These are phyloP conservation scores for Reticulascus tulasneorum DNA, from an alignment of 2,329 filamentous ascomycete species.

Conservation along the genomic window DNA sequence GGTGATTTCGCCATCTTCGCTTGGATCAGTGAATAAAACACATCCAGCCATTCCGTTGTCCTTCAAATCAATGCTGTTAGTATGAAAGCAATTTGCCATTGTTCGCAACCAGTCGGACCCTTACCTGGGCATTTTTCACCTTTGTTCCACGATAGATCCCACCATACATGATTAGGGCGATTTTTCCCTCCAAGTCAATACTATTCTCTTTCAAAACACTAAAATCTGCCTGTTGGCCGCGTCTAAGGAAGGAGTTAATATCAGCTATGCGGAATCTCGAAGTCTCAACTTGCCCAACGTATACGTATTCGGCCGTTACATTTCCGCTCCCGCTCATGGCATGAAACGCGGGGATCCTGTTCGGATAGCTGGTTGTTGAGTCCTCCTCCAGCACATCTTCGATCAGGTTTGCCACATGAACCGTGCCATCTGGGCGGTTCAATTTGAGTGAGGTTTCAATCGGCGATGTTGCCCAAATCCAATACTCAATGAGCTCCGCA, in stretches of 20 bases:
- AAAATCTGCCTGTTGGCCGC: slow-evolving; percentile 4
- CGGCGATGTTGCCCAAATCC: slow-evolving; percentile 10
- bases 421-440: slow-evolving; percentile 7
- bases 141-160: slow-evolving; percentile 6
- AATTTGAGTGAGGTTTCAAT: slow-evolving; percentile 3
- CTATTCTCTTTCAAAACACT: slow-evolving; percentile 2
- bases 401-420: slow-evolving; percentile 5
- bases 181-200: slow-evolving; percentile 6
- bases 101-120: neutral
- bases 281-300: slow-evolving; percentile 1
- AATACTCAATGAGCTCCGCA: slow-evolving; percentile 4
- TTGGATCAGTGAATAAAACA: slow-evolving; percentile 5
- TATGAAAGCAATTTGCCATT: neutral
- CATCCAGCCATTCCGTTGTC: slow-evolving; percentile 8
- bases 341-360: slow-evolving; percentile 7
- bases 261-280: neutral
- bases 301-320: slow-evolving; percentile 6
- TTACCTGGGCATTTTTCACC: slow-evolving; percentile 6
- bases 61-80: neutral
- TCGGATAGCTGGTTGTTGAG: slow-evolving; percentile 7
- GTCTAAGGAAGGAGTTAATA: neutral
- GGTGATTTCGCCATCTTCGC: slow-evolving; percentile 8
- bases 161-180: slow-evolving; percentile 6
- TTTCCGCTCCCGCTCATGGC: slow-evolving; percentile 9
- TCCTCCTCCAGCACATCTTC: slow-evolving; percentile 10